Evolutionary conservation across 805 yeast species (phyloP).

Genomic region (Dipodascopsis tothii): DNA sequence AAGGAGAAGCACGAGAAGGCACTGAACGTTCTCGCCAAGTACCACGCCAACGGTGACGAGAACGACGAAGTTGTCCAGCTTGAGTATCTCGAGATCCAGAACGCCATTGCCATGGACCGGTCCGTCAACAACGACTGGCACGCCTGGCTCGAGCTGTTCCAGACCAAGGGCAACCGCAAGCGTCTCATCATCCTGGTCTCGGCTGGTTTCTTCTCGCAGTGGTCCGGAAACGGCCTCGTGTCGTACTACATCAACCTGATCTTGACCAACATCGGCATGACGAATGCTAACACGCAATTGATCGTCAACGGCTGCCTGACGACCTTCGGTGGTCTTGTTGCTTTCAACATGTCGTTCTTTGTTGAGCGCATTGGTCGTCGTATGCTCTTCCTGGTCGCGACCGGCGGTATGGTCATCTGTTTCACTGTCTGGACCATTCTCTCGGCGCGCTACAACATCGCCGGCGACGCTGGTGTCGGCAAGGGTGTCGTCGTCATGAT

Average conservation of each 20-base stretch:
- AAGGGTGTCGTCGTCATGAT: conserved; percentile 15
- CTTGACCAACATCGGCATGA: conserved; percentile 47
- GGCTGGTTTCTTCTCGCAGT: conserved; percentile 37
- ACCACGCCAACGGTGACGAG: conserved; percentile 37
- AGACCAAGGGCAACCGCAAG: conserved; percentile 36
- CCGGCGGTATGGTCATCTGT: conserved; percentile 32
- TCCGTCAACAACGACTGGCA: conserved; percentile 20
- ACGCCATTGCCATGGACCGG: not conserved
- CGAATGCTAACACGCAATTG: conserved; percentile 38
- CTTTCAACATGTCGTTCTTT: conserved; percentile 28
- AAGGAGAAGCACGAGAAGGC: conserved; percentile 44
- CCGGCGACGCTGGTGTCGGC: conserved; percentile 2
- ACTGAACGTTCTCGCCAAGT: conserved; percentile 34
- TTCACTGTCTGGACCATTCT: conserved; percentile 22
- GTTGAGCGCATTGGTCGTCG: conserved; percentile 27
- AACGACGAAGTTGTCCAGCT: conserved; percentile 13
- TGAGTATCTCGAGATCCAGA: not conserved
- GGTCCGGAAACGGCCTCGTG: conserved; percentile 47
- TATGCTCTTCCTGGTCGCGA: conserved; percentile 27
- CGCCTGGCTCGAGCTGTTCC: conserved; percentile 36
- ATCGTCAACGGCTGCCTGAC: conserved; percentile 45
- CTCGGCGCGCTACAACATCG: conserved; percentile 1
- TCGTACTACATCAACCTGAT: conserved; percentile 46
- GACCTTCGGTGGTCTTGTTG: conserved; percentile 39
- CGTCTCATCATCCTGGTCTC: conserved; percentile 33